Conservation (phyloP, 768 basidiomycete species). For the Mrakia hoshinonis region DNA sequence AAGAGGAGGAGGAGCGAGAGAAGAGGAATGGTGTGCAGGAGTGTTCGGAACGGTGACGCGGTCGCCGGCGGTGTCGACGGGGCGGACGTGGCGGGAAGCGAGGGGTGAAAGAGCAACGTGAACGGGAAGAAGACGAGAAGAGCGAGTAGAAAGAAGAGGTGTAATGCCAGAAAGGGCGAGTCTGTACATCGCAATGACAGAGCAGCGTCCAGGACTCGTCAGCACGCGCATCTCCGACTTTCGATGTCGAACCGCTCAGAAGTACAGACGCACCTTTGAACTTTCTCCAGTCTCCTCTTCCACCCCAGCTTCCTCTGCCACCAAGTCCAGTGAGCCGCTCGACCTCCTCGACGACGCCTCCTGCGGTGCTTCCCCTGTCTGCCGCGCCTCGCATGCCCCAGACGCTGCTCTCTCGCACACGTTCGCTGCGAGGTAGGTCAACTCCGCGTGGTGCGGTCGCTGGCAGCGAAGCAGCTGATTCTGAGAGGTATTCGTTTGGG, state of each 20-base stretch:
- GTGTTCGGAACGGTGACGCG: conserved; percentile 25
- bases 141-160: conserved; percentile 15
- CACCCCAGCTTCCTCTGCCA: conserved; percentile 12
- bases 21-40: conserved; percentile 26
- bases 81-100: not conserved
- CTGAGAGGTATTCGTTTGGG: conserved; percentile 16
- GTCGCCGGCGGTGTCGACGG: not conserved
- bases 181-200: too few species aligned
- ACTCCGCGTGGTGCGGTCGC: not conserved
- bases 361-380: not conserved
- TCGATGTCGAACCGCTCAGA: too few species aligned
- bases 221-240: too few species aligned
- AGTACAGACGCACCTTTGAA: conserved; percentile 9
- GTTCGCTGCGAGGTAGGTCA: not conserved
- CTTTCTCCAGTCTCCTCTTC: conserved; percentile 28
- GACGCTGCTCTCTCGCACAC: not conserved
- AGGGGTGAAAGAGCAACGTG: conserved; percentile 17
- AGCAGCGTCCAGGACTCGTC: too few species aligned
- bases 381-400: not conserved
- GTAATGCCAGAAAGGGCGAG: conserved; percentile 19
- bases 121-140: conserved; percentile 20
- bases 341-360: not conserved
- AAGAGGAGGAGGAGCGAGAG: conserved; percentile 16
- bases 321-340: conserved; percentile 4
- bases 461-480: conserved; percentile 4